Evolutionary conservation across 2,329 filamentous ascomycete genomes (phyloP).

Genomic region (Ilyonectria sp.): DNA sequence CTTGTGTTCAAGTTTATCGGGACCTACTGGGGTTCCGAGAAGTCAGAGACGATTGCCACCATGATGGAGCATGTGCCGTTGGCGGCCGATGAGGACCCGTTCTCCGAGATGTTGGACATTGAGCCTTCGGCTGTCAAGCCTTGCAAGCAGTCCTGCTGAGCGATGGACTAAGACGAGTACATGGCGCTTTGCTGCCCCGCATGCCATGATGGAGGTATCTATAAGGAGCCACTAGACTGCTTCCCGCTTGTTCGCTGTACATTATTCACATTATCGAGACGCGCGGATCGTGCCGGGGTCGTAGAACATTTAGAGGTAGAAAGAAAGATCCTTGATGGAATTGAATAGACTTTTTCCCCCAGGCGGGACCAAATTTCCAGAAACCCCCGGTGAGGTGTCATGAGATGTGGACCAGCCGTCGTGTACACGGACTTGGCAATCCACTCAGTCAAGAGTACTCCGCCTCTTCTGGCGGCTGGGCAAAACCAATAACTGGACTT

Average conservation of each 20-base stretch:
- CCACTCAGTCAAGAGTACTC: not conserved
- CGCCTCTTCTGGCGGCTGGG: not conserved
- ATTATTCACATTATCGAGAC: not conserved
- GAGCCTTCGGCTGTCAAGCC: constrained; percentile 42
- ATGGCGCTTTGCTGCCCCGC: not conserved
- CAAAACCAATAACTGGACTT: not conserved
- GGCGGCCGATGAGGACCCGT: constrained; percentile 48
- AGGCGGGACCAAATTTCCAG: not conserved
- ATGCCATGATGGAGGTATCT: too few relatives aligned
- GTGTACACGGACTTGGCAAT: not conserved
- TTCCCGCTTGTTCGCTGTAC: not conserved
- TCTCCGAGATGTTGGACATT: constrained; percentile 46
- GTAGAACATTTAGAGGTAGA: not conserved
- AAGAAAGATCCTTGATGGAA: not conserved
- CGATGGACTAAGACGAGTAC: not conserved
- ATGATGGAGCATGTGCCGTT: constrained; percentile 67
- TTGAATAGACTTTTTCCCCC: not conserved
- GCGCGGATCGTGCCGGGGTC: not conserved
- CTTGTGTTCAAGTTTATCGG: constrained; percentile 56
- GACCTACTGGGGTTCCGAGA: constrained; percentile 64
- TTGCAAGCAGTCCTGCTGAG: constrained; percentile 22
- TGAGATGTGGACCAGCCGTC: not conserved
- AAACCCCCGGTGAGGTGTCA: not conserved
- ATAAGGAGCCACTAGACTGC: not conserved
- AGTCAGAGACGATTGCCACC: constrained; percentile 61